These are phyloP conservation scores for Amanita polypyramis DNA, from an alignment of 768 basidiomycete species.

Conservation along the genomic window DNA sequence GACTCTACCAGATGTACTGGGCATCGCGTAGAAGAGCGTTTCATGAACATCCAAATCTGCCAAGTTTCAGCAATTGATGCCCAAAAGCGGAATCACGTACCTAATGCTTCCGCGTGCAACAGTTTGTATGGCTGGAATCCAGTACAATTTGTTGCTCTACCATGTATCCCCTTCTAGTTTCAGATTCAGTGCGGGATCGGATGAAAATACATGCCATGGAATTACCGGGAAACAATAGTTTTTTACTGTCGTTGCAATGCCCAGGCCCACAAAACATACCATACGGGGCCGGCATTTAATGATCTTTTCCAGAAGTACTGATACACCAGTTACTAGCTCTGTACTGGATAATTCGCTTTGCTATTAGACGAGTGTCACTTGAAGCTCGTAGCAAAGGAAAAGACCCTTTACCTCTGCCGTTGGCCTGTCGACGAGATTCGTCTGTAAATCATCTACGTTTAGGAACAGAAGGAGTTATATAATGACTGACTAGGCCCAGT, in stretches of 20 bases:
- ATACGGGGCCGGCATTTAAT: conserved; percentile 44
- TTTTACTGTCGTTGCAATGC: conserved; percentile 37
- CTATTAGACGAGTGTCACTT: conserved; percentile 16
- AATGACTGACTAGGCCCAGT: conserved; percentile 50
- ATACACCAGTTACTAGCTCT: conserved; percentile 47
- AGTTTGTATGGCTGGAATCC: conserved; percentile 46
- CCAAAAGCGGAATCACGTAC: conserved; percentile 6
- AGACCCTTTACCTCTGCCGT: conserved; percentile 42
- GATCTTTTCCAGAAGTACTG: conserved; percentile 51
- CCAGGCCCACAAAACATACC: conserved; percentile 71
- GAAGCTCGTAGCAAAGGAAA: background rate
- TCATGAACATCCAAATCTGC: conserved; percentile 19
- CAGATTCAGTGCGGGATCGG: background rate
- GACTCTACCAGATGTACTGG: conserved; percentile 69
- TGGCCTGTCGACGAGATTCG: conserved; percentile 64
- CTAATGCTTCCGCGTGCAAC: conserved; percentile 21
- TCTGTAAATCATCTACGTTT: conserved; percentile 29
- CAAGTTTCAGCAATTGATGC: background rate
- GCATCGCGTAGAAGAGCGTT: conserved; percentile 67
- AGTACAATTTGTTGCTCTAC: conserved; percentile 8
- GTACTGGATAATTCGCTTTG: conserved; percentile 40
- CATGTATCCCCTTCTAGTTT: conserved; percentile 8
- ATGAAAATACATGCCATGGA: conserved; percentile 4
- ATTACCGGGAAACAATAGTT: conserved; percentile 14
- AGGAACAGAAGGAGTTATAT: background rate